Percentiles rank a stretch among this genome's conserved stretches.
phyloP scores from a whole-genome alignment of 2,329 filamentous ascomycete species.

The Botrytis byssoidea region DNA sequence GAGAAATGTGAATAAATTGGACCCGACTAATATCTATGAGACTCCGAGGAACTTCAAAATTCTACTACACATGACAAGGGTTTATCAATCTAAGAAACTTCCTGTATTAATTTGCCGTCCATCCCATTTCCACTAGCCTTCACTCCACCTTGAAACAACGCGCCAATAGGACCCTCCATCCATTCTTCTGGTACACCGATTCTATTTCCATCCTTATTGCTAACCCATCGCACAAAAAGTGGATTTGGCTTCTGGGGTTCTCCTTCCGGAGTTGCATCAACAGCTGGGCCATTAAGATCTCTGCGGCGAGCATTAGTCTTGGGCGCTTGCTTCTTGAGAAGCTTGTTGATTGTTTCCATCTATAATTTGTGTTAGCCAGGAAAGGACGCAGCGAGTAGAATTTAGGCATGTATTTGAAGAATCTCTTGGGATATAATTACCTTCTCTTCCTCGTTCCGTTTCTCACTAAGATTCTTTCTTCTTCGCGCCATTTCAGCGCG shows the following conservation, averaged over 20 bases:
- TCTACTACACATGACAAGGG: not conserved
- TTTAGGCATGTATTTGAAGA: constrained; percentile 4
- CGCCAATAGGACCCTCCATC: constrained; percentile 60
- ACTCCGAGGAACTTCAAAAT: too few relatives aligned
- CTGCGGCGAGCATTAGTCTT: constrained; percentile 59
- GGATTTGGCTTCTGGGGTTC: constrained; percentile 53
- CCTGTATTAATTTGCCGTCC: constrained; percentile 38
- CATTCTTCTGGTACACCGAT: constrained; percentile 69
- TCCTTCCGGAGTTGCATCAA: constrained; percentile 49
- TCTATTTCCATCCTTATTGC: constrained; percentile 60
- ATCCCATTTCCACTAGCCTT: constrained; percentile 27
- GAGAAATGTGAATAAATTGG: not conserved
- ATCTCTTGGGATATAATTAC: constrained; percentile 39
- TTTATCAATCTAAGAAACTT: constrained; percentile 32
- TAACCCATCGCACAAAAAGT: constrained; percentile 69
- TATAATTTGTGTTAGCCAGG: constrained; percentile 39
- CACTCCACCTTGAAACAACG: constrained; percentile 49
- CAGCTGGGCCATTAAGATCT: constrained; percentile 41
- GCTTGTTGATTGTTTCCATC: constrained; percentile 90
- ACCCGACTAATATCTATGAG: not conserved
- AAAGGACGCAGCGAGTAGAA: not conserved
- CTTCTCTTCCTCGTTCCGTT: constrained; percentile 78
- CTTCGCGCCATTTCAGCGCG: constrained; percentile 72
- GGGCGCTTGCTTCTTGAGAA: constrained; percentile 80
- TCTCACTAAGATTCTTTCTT: constrained; percentile 71